Evolutionary conservation across 768 basidiomycete species (phyloP).

Genomic region (Suillus spraguei): DNA sequence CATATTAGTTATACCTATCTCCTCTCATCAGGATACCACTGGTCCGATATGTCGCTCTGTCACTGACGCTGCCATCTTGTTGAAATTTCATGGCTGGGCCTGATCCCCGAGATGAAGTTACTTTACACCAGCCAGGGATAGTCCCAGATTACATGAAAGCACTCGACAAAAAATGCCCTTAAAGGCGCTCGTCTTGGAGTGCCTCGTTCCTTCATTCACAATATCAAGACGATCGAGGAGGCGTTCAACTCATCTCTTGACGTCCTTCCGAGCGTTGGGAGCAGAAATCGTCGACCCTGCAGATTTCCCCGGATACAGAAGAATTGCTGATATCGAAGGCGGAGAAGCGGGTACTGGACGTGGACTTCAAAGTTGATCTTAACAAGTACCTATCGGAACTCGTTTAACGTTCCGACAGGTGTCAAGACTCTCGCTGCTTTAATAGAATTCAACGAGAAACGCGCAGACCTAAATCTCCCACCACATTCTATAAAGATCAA

Average conservation of each 20-base stretch:
- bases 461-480: constrained; percentile 50
- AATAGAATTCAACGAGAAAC: constrained; percentile 56
- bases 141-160: neutral
- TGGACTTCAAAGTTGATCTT: constrained; percentile 57
- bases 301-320: constrained; percentile 48
- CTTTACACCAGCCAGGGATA: neutral
- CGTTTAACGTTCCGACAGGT: constrained; percentile 57
- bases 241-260: neutral
- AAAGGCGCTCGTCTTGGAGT: neutral
- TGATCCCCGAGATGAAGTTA: neutral
- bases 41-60: neutral
- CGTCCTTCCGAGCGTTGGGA: neutral
- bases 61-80: neutral
- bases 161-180: neutral
- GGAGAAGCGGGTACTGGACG: constrained; percentile 53
- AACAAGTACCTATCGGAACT: constrained; percentile 50
- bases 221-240: neutral
- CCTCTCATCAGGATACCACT: neutral
- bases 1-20: neutral
- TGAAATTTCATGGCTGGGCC: neutral
- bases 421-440: constrained; percentile 59
- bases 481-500: constrained; percentile 38
- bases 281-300: constrained; percentile 49
- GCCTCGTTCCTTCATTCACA: neutral
- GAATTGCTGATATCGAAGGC: constrained; percentile 49